phyloP scores from a whole-genome alignment of 805 yeast genomes.

The Metschnikowia kunwiensis region DNA sequence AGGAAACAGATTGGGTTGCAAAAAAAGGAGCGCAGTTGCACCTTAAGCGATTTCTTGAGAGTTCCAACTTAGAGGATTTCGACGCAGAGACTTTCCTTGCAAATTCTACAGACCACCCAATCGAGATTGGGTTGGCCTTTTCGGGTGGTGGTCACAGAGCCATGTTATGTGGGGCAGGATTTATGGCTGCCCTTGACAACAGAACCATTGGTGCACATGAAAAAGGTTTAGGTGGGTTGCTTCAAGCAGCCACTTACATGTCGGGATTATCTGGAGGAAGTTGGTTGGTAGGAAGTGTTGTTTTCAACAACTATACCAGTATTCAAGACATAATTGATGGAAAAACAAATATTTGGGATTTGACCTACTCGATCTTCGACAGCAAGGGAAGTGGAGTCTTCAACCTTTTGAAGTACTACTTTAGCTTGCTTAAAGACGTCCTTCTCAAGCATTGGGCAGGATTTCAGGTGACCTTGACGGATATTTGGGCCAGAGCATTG shows the following conservation, averaged over 20 bases:
- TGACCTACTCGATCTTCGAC: constrained; percentile 16
- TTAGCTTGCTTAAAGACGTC: constrained; percentile 23
- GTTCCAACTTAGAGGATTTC: constrained; percentile 7
- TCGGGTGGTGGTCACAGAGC: constrained; percentile 15
- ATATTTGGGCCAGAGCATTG: constrained; percentile 40
- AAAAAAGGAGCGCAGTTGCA: background rate
- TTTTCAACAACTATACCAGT: constrained; percentile 54
- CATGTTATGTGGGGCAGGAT: constrained; percentile 12
- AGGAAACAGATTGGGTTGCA: constrained; percentile 9
- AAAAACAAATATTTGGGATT: constrained; percentile 31
- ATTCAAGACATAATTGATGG: constrained; percentile 36
- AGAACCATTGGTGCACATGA: constrained; percentile 8
- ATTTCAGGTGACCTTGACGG: constrained; percentile 33
- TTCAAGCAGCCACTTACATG: constrained; percentile 11
- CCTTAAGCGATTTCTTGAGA: constrained; percentile 6
- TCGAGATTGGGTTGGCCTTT: constrained; percentile 10
- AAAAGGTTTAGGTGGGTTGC: constrained; percentile 12
- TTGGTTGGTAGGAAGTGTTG: constrained; percentile 37
- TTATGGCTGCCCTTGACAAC: constrained; percentile 10
- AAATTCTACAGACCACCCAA: constrained; percentile 1
- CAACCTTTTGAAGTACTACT: constrained; percentile 16
- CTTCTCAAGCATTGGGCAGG: constrained; percentile 32
- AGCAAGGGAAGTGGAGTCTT: constrained; percentile 41
- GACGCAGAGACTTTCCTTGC: constrained; percentile 6
- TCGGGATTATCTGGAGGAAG: constrained; percentile 12